Evolutionary conservation across 805 yeast species (phyloP).

Genomic region (Komagataella phaffii): DNA sequence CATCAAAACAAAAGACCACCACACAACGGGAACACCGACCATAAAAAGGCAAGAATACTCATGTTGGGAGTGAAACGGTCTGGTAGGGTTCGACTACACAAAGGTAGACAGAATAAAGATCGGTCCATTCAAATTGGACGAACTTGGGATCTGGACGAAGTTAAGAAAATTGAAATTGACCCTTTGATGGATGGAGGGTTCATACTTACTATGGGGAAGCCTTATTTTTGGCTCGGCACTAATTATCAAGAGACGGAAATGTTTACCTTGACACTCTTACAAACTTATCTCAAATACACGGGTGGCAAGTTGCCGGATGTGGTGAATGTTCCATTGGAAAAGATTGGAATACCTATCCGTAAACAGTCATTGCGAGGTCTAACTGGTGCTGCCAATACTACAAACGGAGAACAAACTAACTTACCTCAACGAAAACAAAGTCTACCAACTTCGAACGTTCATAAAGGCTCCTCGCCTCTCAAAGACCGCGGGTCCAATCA

Average conservation of each 20-base stretch:
- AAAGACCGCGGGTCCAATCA: background rate
- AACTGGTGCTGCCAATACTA: background rate
- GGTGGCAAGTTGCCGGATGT: conserved; percentile 41
- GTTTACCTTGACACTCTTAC: conserved; percentile 38
- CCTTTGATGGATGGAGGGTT: conserved; percentile 40
- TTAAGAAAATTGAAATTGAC: conserved; percentile 43
- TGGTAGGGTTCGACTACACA: conserved; percentile 64
- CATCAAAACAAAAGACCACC: conserved; percentile 65
- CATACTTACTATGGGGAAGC: conserved; percentile 50
- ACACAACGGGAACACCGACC: conserved; percentile 25
- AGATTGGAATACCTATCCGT: background rate
- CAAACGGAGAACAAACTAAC: background rate
- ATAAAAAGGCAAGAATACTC: conserved; percentile 50
- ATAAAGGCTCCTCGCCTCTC: background rate
- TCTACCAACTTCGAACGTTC: background rate
- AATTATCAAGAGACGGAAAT: conserved; percentile 43
- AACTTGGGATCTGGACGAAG: conserved; percentile 77
- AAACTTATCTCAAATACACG: conserved; percentile 40
- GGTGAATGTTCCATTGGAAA: conserved; percentile 28
- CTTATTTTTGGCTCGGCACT: conserved; percentile 72
- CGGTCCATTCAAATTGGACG: conserved; percentile 80
- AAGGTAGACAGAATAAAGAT: conserved; percentile 70
- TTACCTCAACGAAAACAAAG: background rate
- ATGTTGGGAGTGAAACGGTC: conserved; percentile 48
- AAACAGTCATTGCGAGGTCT: background rate